phyloP scores from a whole-genome alignment of 2,329 filamentous ascomycete species.

The Colletotrichum horii region DNA sequence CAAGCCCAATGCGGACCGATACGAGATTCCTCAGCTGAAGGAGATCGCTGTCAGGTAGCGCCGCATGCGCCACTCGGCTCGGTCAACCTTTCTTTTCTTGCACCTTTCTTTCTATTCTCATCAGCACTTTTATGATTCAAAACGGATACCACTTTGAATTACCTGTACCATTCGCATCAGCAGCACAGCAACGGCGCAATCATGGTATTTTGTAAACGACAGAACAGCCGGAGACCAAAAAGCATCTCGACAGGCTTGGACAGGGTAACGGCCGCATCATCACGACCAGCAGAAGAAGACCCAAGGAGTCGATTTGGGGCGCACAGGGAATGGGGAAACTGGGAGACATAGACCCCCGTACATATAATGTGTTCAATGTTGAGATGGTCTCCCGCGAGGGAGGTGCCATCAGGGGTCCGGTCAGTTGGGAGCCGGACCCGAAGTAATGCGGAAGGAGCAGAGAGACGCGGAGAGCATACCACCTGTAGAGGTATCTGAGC shows the following conservation, averaged over 20 bases:
- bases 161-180: constrained; percentile 24
- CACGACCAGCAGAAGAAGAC: constrained; percentile 15
- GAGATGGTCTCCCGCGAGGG: not conserved
- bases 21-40: constrained; percentile 38
- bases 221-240: constrained; percentile 2
- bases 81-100: not conserved
- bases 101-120: constrained; percentile 9
- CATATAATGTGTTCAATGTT: constrained; percentile 21
- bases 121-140: constrained; percentile 15
- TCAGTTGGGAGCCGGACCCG: constrained; percentile 8
- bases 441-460: constrained; percentile 14
- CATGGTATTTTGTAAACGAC: constrained; percentile 20
- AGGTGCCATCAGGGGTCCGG: not conserved
- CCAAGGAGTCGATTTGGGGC: constrained; percentile 3
- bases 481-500: constrained; percentile 21
- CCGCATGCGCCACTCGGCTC: too few relatives aligned
- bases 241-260: constrained; percentile 3
- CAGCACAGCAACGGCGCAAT: constrained; percentile 26
- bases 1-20: constrained; percentile 42
- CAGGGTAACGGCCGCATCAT: constrained; percentile 17
- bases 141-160: constrained; percentile 21
- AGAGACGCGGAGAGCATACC: constrained; percentile 5
- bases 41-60: constrained; percentile 48
- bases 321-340: not conserved
- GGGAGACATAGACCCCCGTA: constrained; percentile 19